phyloP scores from a whole-genome alignment of 2,329 filamentous ascomycete species.

The Tolypocladium album region DNA sequence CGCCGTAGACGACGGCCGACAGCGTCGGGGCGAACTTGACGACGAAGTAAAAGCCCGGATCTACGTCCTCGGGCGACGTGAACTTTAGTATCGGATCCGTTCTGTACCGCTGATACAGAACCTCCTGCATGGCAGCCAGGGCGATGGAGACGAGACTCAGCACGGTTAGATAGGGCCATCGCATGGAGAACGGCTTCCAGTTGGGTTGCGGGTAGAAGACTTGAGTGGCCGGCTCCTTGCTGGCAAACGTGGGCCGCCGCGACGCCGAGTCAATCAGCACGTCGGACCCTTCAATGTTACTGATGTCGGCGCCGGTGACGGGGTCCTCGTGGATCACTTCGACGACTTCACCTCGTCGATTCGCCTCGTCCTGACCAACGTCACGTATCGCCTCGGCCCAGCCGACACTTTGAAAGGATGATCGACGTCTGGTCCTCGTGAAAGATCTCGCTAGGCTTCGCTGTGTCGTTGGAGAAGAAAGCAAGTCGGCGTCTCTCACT shows the following conservation, averaged over 20 bases:
- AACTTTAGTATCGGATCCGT: constrained; percentile 38
- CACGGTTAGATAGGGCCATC: constrained; percentile 45
- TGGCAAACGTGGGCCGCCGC: constrained; percentile 26
- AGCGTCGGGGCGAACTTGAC: constrained; percentile 55
- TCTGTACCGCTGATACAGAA: constrained; percentile 40
- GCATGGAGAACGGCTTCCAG: constrained; percentile 58
- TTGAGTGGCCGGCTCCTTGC: constrained; percentile 26
- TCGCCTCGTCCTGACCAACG: constrained; percentile 47
- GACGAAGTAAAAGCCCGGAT: constrained; percentile 43
- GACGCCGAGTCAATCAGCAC: constrained; percentile 16
- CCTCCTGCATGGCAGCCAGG: constrained; percentile 42
- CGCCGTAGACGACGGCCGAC: constrained; percentile 49
- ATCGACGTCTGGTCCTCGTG: constrained; percentile 25
- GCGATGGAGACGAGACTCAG: constrained; percentile 43
- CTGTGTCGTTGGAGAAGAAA: constrained; percentile 24
- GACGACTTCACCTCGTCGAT: constrained; percentile 47
- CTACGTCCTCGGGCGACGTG: constrained; percentile 35
- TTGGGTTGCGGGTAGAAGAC: constrained; percentile 53
- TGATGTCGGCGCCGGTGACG: constrained; percentile 37
- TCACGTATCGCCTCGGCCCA: constrained; percentile 33
- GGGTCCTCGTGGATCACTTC: constrained; percentile 39
- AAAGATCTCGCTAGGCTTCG: constrained; percentile 30
- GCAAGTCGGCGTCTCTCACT: constrained; percentile 40
- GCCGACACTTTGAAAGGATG: constrained; percentile 10
- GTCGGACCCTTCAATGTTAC: constrained; percentile 35